A percentile compares a stretch with the other conserved stretches of the same genome.
Evolutionary conservation across 2,329 filamentous ascomycete genomes (phyloP).

Genomic region (Xylaria digitata): DNA sequence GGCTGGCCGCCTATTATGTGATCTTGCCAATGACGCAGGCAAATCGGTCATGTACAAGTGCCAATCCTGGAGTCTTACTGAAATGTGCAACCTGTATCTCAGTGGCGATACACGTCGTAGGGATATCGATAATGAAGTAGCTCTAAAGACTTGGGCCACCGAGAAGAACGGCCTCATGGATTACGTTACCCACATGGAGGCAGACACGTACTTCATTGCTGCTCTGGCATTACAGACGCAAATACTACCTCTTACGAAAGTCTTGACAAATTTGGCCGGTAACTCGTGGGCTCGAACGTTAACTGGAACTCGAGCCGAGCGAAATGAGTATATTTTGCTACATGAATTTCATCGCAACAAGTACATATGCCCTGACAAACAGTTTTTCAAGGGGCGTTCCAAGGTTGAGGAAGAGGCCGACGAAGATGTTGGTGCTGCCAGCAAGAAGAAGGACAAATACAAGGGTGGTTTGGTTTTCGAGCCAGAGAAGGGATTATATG

Average conservation of each 20-base stretch:
- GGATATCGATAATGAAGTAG: conserved; percentile 89
- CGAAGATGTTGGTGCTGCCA: conserved; percentile 76
- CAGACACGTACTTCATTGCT: conserved; percentile 95
- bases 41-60: conserved; percentile 98
- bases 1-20: conserved; percentile 88
- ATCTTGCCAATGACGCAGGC: conserved; percentile 94
- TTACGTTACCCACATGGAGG: conserved; percentile 92
- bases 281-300: conserved; percentile 98
- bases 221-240: conserved; percentile 90
- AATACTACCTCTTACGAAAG: conserved; percentile 92
- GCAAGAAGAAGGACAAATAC: conserved; percentile 99
- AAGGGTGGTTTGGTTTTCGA: conserved; percentile 99
- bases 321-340: conserved; percentile 98
- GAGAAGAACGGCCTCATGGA: conserved; percentile 89
- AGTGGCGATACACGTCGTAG: conserved; percentile 76
- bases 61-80: conserved; percentile 96
- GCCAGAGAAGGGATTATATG: conserved; percentile 95
- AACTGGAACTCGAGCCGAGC: conserved; percentile 94
- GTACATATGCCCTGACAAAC: conserved; percentile 97
- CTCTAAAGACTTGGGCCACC: conserved; percentile 86
- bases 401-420: conserved; percentile 77
- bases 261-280: conserved; percentile 93
- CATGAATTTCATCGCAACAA: conserved; percentile 98
- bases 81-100: conserved; percentile 95
- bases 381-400: conserved; percentile 79